phyloP scores from a whole-genome alignment of 345 rosid genomes.

The Conringia planisiliqua region DNA sequence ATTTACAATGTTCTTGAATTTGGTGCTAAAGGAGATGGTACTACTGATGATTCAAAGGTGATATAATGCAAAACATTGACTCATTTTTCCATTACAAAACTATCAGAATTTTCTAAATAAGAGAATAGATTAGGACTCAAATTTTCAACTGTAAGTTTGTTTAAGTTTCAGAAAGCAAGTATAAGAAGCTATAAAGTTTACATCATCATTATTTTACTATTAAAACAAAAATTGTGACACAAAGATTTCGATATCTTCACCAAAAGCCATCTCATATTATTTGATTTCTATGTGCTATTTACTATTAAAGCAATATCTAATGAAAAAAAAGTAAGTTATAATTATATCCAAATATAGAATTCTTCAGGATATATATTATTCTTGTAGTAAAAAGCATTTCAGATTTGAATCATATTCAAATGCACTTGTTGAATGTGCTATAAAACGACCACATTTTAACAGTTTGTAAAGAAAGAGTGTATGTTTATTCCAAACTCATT shows the following conservation, averaged over 20 bases:
- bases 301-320: too few species aligned
- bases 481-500: too few species aligned
- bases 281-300: too few species aligned
- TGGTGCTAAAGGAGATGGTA: conserved; percentile 32
- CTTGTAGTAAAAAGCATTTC: neutral
- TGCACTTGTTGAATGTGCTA: neutral
- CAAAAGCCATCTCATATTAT: too few species aligned
- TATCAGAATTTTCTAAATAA: neutral
- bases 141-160: neutral
- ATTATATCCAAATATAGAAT: too few species aligned
- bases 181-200: neutral
- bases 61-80: neutral
- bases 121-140: neutral
- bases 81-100: neutral
- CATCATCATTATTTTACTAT: neutral
- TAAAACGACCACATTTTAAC: neutral
- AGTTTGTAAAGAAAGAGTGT: too few species aligned
- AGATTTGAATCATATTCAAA: neutral
- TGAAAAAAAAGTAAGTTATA: too few species aligned
- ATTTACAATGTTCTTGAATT: conserved; percentile 12
- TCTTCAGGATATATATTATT: neutral
- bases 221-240: neutral
- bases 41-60: conserved; percentile 21
- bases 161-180: neutral
- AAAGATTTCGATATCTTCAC: neutral